Percentiles rank a stretch among this genome's conserved stretches.
Conservation (phyloP, 306 rosid genomes). For the Casuarina glauca region DNA sequence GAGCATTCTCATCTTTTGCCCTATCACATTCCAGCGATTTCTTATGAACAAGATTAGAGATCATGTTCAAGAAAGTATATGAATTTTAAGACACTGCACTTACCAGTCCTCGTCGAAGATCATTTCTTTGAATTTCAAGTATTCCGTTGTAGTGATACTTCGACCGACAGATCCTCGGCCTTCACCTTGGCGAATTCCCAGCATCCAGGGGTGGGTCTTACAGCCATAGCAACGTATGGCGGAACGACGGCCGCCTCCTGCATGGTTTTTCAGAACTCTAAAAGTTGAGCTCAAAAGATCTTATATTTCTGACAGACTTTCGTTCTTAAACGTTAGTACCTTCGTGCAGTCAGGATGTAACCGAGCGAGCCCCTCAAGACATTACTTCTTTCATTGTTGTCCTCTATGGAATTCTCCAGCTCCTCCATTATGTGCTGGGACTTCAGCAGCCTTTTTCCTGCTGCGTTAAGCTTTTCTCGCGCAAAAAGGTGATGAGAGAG, state of each 20-base stretch:
- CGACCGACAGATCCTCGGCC: constrained; percentile 65
- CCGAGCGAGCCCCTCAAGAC: constrained; percentile 72
- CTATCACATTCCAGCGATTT: constrained; percentile 32
- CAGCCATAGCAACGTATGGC: constrained; percentile 73
- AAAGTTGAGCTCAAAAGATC: background rate
- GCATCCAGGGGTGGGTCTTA: constrained; percentile 77
- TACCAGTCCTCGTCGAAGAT: constrained; percentile 44
- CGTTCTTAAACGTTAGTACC: constrained; percentile 34
- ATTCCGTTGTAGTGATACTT: constrained; percentile 54
- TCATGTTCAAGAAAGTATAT: background rate
- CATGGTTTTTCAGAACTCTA: constrained; percentile 18
- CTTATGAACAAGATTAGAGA: background rate
- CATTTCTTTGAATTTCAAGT: constrained; percentile 65
- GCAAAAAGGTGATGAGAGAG: background rate
- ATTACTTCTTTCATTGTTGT: constrained; percentile 48
- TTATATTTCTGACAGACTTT: no score
- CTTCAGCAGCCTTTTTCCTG: constrained; percentile 68
- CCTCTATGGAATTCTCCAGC: constrained; percentile 62
- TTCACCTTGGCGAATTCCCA: constrained; percentile 76
- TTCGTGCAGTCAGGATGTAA: constrained; percentile 60
- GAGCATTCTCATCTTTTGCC: constrained; percentile 77
- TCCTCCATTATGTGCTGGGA: constrained; percentile 70
- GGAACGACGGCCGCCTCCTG: constrained; percentile 83
- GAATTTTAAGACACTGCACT: background rate
- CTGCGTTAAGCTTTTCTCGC: constrained; percentile 24